Percentiles rank a stretch among this genome's conserved stretches.
Evolutionary conservation across 2,329 filamentous ascomycete genomes (phyloP).

Genomic region (Penicillium polonicum): DNA sequence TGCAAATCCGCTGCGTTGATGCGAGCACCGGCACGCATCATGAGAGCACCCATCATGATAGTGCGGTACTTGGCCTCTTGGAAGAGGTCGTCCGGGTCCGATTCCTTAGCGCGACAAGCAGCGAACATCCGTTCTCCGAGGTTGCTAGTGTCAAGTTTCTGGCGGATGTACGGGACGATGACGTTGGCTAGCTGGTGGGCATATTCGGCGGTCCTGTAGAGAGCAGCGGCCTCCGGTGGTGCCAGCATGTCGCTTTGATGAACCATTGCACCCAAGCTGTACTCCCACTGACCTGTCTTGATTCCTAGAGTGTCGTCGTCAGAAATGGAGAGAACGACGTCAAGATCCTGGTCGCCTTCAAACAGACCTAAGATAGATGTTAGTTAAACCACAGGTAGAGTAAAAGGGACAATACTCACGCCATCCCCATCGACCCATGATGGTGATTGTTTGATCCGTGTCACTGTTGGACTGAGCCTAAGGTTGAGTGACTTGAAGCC

Average conservation of each 20-base stretch:
- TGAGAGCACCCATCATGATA: constrained; percentile 8
- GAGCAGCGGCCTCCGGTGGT: neutral
- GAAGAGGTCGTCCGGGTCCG: neutral
- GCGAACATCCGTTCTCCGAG: constrained; percentile 1
- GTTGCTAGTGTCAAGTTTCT: neutral
- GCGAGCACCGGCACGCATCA: neutral
- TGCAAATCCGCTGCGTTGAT: neutral
- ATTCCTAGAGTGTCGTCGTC: neutral
- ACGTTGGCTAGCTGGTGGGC: neutral
- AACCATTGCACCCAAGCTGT: neutral
- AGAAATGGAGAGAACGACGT: neutral
- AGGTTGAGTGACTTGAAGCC: neutral
- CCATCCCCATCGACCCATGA: constrained; percentile 6
- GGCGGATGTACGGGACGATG: neutral
- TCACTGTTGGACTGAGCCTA: neutral
- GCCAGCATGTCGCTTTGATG: constrained; percentile 1
- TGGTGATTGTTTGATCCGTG: neutral
- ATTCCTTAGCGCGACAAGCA: neutral
- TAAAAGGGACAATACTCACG: neutral
- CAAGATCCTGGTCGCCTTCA: neutral
- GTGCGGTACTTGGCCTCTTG: neutral
- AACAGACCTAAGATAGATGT: neutral
- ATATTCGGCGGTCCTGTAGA: neutral
- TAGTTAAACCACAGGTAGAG: neutral
- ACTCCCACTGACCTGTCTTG: neutral